Percentiles rank a stretch among this genome's conserved stretches.
phyloP scores from a whole-genome alignment of 2,329 filamentous ascomycete genomes.

The Diaporthe nobilis region DNA sequence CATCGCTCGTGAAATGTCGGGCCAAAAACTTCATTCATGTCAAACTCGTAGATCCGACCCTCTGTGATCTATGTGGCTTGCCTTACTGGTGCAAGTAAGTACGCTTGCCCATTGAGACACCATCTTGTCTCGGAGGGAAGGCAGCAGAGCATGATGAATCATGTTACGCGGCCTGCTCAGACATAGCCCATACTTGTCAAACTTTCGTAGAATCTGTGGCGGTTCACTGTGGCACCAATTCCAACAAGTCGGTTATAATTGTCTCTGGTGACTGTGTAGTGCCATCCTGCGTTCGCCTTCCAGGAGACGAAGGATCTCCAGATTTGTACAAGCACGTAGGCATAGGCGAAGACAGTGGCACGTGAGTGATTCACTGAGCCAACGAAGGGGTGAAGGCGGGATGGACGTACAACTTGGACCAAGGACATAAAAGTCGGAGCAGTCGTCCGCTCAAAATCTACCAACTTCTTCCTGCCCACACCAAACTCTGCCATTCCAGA shows the following conservation, averaged over 20 bases:
- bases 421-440: not conserved
- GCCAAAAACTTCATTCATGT: not conserved
- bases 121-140: not conserved
- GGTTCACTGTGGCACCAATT: no score
- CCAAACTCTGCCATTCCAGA: not conserved
- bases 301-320: not conserved
- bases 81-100: not conserved
- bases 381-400: not conserved
- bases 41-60: not conserved
- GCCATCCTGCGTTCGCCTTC: not conserved
- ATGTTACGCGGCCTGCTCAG: not conserved
- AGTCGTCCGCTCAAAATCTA: not conserved
- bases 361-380: not conserved
- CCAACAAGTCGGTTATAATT: not conserved
- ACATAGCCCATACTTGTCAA: not conserved
- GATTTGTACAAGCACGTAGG: not conserved
- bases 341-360: not conserved
- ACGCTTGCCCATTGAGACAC: not conserved
- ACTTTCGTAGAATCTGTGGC: not conserved
- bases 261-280: constrained; percentile 6
- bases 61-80: not conserved
- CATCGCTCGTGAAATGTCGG: not conserved
- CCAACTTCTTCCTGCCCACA: not conserved
- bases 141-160: not conserved
- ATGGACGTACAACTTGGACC: no score